Evolutionary conservation across 1,284 basidiomycete genomes (phyloP).

Genomic region (Moesziomyces globuligerus): DNA sequence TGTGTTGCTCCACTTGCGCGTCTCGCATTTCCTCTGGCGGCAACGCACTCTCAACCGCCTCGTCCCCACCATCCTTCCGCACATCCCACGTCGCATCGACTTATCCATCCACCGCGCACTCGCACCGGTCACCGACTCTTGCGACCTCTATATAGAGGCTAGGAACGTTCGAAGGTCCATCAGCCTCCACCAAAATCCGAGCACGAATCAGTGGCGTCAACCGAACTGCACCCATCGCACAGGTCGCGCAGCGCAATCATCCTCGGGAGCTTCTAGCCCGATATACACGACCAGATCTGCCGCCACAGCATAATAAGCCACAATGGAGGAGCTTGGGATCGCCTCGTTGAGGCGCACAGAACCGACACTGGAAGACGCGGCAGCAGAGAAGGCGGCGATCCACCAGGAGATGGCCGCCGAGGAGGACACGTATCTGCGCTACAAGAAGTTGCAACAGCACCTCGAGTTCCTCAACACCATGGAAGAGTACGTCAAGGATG

Average conservation of each 20-base stretch:
- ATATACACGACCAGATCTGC: too few species aligned
- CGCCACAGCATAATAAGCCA: background rate
- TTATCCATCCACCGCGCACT: too few species aligned
- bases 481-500: slow-evolving; percentile 92
- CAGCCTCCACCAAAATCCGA: background rate
- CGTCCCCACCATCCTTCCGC: background rate
- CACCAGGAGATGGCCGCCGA: slow-evolving; percentile 58
- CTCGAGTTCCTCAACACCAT: slow-evolving; percentile 67
- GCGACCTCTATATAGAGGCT: slow-evolving; percentile 1
- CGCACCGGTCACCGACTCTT: background rate
- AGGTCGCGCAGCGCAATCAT: too few species aligned
- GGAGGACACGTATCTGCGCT: slow-evolving; percentile 63
- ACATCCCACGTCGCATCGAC: background rate
- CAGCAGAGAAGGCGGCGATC: slow-evolving; percentile 57
- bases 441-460: slow-evolving; percentile 67
- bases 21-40: slow-evolving; percentile 25
- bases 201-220: background rate
- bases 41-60: slow-evolving; percentile 6
- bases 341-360: slow-evolving; percentile 45
- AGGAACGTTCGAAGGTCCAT: background rate
- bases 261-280: too few species aligned
- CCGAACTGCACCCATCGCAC: background rate
- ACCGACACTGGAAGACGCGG: slow-evolving; percentile 57
- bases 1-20: slow-evolving; percentile 48
- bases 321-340: slow-evolving; percentile 66